Evolutionary conservation across 2,329 filamentous ascomycete genomes (phyloP).

Genomic region (Alternaria sp.): DNA sequence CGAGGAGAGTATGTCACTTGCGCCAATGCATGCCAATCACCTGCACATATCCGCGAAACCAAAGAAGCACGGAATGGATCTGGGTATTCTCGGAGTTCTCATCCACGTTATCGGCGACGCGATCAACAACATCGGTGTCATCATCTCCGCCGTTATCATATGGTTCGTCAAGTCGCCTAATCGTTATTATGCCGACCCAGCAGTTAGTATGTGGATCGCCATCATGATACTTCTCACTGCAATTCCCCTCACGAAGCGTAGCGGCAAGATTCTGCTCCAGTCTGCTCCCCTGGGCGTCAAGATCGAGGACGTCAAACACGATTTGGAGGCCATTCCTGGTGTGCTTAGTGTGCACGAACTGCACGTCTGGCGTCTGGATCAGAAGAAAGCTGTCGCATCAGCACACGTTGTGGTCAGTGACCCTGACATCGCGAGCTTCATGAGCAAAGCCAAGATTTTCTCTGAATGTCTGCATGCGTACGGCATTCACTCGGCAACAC

Average conservation of each 20-base stretch:
- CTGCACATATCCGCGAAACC: constrained; percentile 31
- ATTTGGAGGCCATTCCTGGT: constrained; percentile 72
- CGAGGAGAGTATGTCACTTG: constrained; percentile 15
- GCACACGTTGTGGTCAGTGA: constrained; percentile 71
- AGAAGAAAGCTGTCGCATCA: constrained; percentile 72
- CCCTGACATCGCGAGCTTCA: constrained; percentile 63
- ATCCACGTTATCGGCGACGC: constrained; percentile 76
- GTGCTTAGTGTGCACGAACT: constrained; percentile 73
- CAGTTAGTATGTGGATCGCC: constrained; percentile 70
- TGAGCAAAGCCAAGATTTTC: constrained; percentile 65
- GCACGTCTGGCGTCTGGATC: constrained; percentile 76
- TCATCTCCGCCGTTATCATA: constrained; percentile 71
- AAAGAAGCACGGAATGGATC: constrained; percentile 53
- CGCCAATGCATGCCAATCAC: constrained; percentile 31
- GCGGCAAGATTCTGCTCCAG: constrained; percentile 71
- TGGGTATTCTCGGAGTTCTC: constrained; percentile 75
- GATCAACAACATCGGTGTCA: constrained; percentile 78
- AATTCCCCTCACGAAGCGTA: constrained; percentile 65
- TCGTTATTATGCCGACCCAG: constrained; percentile 75
- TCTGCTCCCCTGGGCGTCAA: constrained; percentile 67
- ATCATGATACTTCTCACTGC: constrained; percentile 74
- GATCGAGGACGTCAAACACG: constrained; percentile 68
- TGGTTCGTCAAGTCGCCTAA: constrained; percentile 66
- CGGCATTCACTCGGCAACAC: constrained; percentile 72
- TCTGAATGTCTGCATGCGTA: constrained; percentile 75